These are phyloP conservation scores for Mortierella sp. DNA, from an alignment of 371 early-diverging fungal species.

Conservation along the genomic window DNA sequence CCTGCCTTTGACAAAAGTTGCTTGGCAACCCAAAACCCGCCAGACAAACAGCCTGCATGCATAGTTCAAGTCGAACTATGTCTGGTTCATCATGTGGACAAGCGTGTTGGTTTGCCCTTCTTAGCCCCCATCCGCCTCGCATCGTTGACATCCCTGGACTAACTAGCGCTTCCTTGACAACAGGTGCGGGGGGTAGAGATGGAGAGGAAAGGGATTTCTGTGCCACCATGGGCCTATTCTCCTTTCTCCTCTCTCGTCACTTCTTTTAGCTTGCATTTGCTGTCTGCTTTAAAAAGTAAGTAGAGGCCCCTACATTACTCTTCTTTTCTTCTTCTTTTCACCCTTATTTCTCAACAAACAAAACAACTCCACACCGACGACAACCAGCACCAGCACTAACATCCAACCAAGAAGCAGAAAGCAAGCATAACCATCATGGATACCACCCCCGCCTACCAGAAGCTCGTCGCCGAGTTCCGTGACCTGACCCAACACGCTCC, in stretches of 20 bases:
- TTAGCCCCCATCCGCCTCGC: not conserved
- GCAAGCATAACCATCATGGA: not conserved
- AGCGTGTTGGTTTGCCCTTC: not conserved
- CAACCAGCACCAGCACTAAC: not conserved
- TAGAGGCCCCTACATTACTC: not conserved
- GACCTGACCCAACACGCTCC: not conserved
- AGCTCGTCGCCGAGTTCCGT: slow-evolving; percentile 10
- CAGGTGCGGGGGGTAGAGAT: not conserved
- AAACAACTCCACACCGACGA: not conserved
- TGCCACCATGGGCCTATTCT: not conserved
- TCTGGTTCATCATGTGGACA: not conserved
- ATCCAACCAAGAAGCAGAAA: not conserved
- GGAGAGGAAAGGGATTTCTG: not conserved
- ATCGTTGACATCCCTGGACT: too few relatives aligned
- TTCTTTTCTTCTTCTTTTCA: not conserved
- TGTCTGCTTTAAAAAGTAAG: not conserved
- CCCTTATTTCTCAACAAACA: not conserved
- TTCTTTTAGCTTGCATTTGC: not conserved
- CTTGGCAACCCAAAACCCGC: not conserved
- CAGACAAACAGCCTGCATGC: not conserved
- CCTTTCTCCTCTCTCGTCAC: not conserved
- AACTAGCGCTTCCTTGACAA: not conserved
- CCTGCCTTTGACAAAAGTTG: not conserved
- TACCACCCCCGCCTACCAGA: not conserved
- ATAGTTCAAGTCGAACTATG: not conserved